Evolutionary conservation across 352 stramenopile species (phyloP).

Genomic region (Phytophthora macrochlamydospora): DNA sequence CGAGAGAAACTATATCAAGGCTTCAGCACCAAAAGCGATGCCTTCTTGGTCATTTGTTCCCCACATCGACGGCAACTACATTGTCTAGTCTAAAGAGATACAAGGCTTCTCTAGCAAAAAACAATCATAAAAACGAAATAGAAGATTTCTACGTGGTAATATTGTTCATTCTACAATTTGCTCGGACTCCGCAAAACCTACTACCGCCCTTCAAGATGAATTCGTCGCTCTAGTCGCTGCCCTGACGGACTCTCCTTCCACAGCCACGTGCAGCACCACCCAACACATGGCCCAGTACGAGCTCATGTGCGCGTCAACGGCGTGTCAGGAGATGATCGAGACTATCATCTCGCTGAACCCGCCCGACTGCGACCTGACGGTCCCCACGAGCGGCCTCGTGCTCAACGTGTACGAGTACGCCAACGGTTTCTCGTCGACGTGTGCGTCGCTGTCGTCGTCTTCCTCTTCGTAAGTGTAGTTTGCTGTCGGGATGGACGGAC

Average conservation of each 20-base stretch:
- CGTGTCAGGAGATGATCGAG: slow-evolving; percentile 27
- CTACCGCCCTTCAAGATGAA: slow-evolving; percentile 18
- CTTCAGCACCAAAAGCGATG: too few species aligned
- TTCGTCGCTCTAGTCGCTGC: slow-evolving; percentile 24
- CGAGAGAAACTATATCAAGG: too few species aligned
- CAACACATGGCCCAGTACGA: slow-evolving; percentile 20
- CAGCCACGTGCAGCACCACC: slow-evolving; percentile 28
- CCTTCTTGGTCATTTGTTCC: too few species aligned
- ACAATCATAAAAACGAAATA: too few species aligned
- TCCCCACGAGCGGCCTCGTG: slow-evolving; percentile 32
- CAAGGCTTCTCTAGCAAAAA: too few species aligned
- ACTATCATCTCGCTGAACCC: slow-evolving; percentile 28
- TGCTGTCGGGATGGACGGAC: too few species aligned
- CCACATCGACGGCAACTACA: too few species aligned
- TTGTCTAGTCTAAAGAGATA: too few species aligned
- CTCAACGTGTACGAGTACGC: slow-evolving; percentile 35
- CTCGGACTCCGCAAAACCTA: slow-evolving; percentile 13
- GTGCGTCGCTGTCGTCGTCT: background rate
- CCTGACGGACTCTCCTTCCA: slow-evolving; percentile 20
- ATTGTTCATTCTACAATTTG: slow-evolving; percentile 12
- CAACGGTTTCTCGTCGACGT: slow-evolving; percentile 23
- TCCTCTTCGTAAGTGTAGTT: too few species aligned
- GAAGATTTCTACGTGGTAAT: too few species aligned
- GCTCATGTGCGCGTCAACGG: slow-evolving; percentile 31
- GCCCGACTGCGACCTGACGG: slow-evolving; percentile 35